phyloP scores from a whole-genome alignment of 2,329 filamentous ascomycete genomes.

The Hymenoscyphus fructigenus region DNA sequence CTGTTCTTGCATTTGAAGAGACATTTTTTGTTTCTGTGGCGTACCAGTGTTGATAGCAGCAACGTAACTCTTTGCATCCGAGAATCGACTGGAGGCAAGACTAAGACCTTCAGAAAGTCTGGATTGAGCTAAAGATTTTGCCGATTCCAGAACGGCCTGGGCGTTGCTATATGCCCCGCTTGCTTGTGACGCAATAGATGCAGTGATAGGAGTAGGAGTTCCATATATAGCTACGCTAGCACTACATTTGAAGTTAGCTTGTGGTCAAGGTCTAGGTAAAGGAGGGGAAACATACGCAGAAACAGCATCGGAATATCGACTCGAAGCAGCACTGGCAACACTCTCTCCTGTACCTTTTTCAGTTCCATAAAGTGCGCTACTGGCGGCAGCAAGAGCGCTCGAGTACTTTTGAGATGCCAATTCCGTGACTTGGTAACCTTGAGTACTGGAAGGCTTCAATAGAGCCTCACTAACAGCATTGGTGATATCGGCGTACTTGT shows the following conservation, averaged over 20 bases:
- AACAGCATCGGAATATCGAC: constrained; percentile 56
- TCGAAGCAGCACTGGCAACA: constrained; percentile 50
- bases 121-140: constrained; percentile 68
- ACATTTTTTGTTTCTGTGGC: constrained; percentile 52
- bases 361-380: constrained; percentile 53
- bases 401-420: constrained; percentile 56
- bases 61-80: constrained; percentile 64
- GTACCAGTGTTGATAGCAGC: constrained; percentile 55
- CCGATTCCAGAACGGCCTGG: constrained; percentile 51
- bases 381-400: constrained; percentile 56
- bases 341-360: constrained; percentile 43
- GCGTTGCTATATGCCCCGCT: constrained; percentile 64
- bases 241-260: constrained; percentile 4
- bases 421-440: constrained; percentile 49
- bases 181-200: constrained; percentile 42
- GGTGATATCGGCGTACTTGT: constrained; percentile 52
- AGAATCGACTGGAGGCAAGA: constrained; percentile 69
- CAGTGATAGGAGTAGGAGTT: constrained; percentile 60
- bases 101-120: constrained; percentile 68
- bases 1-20: constrained; percentile 59
- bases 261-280: constrained; percentile 10
- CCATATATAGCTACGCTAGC: constrained; percentile 54
- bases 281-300: constrained; percentile 47
- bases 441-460: constrained; percentile 42
- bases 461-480: constrained; percentile 56